A percentile compares a stretch with the other conserved stretches of the same genome.
phyloP scores from a whole-genome alignment of 2,329 filamentous ascomycete species.

The Raffaelea ambrosiae region DNA sequence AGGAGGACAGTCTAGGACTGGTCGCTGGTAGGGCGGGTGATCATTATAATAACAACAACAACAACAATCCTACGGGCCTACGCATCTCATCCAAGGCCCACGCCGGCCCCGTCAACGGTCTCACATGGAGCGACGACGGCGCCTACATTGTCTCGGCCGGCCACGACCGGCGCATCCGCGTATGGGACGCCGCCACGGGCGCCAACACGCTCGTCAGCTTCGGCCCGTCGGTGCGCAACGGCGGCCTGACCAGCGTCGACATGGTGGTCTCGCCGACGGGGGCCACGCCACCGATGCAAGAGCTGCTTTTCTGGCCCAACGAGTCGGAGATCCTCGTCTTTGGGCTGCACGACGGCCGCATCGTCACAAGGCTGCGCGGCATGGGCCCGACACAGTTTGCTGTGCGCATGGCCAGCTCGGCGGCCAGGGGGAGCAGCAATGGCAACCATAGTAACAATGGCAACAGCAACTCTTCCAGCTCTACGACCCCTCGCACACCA shows the following conservation, averaged over 20 bases:
- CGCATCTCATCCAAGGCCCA: constrained; percentile 59
- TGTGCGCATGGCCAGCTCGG: constrained; percentile 18
- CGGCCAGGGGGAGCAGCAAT: background rate
- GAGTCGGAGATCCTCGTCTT: constrained; percentile 71
- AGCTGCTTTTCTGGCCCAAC: constrained; percentile 75
- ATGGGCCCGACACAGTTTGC: constrained; percentile 46
- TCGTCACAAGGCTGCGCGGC: constrained; percentile 63
- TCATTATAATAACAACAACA: constrained; percentile 21
- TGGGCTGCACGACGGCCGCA: constrained; percentile 66
- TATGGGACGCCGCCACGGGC: constrained; percentile 76
- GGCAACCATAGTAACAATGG: no score
- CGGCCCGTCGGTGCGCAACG: constrained; percentile 72
- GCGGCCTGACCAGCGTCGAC: constrained; percentile 49
- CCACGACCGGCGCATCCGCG: constrained; percentile 74
- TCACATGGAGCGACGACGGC: constrained; percentile 78
- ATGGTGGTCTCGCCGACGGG: constrained; percentile 57
- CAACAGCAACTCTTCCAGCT: background rate
- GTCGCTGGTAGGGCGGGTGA: constrained; percentile 25
- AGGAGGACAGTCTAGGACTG: constrained; percentile 72
- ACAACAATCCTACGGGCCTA: constrained; percentile 26
- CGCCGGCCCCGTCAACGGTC: constrained; percentile 70
- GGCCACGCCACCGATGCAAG: constrained; percentile 45
- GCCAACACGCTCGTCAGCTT: constrained; percentile 86
- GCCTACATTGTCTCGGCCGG: constrained; percentile 69
- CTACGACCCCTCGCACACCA: background rate